A percentile compares a stretch with the other conserved stretches of the same genome.
These are phyloP conservation scores for Trichoderma orchidacearum DNA, from an alignment of 495 filamentous ascomycete species.

Conservation along the genomic window DNA sequence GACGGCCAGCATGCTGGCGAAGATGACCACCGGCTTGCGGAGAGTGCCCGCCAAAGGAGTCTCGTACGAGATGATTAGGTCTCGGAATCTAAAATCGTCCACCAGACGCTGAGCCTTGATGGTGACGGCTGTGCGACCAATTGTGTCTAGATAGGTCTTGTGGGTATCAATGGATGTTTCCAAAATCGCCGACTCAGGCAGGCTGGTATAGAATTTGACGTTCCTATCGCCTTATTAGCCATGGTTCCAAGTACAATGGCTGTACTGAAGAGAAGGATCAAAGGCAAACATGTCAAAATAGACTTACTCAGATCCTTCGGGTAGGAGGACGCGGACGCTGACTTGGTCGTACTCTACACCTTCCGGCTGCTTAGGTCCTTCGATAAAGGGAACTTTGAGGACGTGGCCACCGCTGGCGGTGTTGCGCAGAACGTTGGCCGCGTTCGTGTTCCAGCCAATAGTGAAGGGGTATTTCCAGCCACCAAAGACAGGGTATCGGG, in stretches of 20 bases:
- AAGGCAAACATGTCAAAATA: too few relatives aligned
- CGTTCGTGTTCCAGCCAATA: constrained; percentile 84
- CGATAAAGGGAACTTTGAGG: constrained; percentile 91
- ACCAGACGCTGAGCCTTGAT: constrained; percentile 75
- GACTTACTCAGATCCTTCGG: constrained; percentile 81
- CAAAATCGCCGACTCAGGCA: constrained; percentile 44
- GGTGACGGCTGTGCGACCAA: constrained; percentile 71
- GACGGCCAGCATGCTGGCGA: constrained; percentile 55
- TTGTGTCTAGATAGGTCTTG: constrained; percentile 86
- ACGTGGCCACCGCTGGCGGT: constrained; percentile 52
- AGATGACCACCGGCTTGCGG: constrained; percentile 76
- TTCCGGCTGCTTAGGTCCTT: constrained; percentile 75
- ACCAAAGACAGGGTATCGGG: constrained; percentile 85
- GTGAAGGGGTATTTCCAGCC: constrained; percentile 96
- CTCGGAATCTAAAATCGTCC: constrained; percentile 71
- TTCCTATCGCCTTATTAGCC: constrained; percentile 36
- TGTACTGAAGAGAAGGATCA: not conserved
- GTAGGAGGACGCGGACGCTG: constrained; percentile 67
- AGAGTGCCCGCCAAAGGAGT: constrained; percentile 61
- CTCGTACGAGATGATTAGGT: constrained; percentile 80
- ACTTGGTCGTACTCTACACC: constrained; percentile 76
- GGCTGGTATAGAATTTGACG: constrained; percentile 48
- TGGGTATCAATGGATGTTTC: constrained; percentile 33
- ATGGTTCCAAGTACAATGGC: not conserved
- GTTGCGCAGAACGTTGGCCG: constrained; percentile 60